phyloP scores from a whole-genome alignment of 2,329 filamentous ascomycete species.

The Aspergillus brasiliensis region DNA sequence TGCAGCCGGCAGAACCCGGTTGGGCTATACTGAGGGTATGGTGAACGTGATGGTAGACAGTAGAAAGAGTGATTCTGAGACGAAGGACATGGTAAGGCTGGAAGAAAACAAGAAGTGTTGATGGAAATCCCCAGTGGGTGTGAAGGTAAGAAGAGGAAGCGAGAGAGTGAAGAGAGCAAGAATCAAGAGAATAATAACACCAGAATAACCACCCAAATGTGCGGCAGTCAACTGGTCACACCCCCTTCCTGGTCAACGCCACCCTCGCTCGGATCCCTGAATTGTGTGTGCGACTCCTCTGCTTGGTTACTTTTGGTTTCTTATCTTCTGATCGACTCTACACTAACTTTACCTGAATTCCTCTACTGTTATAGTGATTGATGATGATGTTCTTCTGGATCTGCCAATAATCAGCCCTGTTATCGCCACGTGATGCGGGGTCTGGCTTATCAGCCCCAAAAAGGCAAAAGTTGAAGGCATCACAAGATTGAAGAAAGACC shows the following conservation, averaged over 20 bases:
- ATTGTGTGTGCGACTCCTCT: background rate
- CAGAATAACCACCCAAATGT: background rate
- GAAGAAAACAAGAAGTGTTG: background rate
- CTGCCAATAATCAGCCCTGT: slow-evolving; percentile 9
- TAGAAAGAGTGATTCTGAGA: slow-evolving; percentile 18
- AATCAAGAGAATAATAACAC: slow-evolving; percentile 8
- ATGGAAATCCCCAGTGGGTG: background rate
- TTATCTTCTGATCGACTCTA: background rate
- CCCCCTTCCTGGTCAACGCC: background rate
- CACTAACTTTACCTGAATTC: no score
- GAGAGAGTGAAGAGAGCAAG: background rate
- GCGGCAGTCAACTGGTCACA: slow-evolving; percentile 2
- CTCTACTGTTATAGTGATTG: no score
- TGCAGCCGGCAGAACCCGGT: background rate
- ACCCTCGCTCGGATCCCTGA: background rate
- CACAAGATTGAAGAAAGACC: background rate
- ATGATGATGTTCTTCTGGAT: background rate
- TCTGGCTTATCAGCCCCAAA: slow-evolving; percentile 16
- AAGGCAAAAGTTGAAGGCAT: background rate
- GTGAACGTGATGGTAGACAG: slow-evolving; percentile 17
- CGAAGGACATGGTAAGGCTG: slow-evolving; percentile 22
- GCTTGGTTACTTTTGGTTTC: background rate
- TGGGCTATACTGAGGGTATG: slow-evolving; percentile 24
- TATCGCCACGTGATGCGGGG: slow-evolving; percentile 28
- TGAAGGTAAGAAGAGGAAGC: slow-evolving; percentile 9